phyloP scores from a whole-genome alignment of 2,329 filamentous ascomycete genomes.

The Aspergillus terreus region DNA sequence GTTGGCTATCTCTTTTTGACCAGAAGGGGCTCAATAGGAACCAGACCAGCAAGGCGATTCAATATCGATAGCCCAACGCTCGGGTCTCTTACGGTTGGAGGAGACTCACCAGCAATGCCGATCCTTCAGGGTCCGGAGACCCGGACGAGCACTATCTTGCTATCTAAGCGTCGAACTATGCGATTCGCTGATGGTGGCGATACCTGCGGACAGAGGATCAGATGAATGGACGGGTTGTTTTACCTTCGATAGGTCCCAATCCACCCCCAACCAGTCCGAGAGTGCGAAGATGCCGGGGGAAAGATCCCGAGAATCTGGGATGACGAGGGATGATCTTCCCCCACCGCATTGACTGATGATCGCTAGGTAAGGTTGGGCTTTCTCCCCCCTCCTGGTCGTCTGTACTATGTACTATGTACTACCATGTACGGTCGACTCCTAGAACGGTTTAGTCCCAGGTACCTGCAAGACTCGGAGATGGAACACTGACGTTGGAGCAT shows the following conservation, averaged over 20 bases:
- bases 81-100: neutral
- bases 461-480: neutral
- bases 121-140: conserved; percentile 5
- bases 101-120: conserved; percentile 1
- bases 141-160: neutral
- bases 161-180: neutral
- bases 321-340: neutral
- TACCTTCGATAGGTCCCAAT: conserved; percentile 1
- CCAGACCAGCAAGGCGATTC: too few species aligned
- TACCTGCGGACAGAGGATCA: neutral
- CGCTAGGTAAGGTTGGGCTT: neutral
- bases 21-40: too few species aligned
- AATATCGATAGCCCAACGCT: neutral
- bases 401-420: too few species aligned
- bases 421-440: neutral
- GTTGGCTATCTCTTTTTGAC: too few species aligned
- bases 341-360: neutral
- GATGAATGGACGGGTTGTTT: neutral
- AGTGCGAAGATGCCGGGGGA: neutral
- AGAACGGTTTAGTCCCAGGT: neutral
- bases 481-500: neutral
- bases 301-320: conserved; percentile 1
- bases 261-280: neutral
- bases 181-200: neutral
- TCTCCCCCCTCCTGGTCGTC: neutral